Conservation (phyloP, 345 rosid genomes). For the Salix purpurea region DNA sequence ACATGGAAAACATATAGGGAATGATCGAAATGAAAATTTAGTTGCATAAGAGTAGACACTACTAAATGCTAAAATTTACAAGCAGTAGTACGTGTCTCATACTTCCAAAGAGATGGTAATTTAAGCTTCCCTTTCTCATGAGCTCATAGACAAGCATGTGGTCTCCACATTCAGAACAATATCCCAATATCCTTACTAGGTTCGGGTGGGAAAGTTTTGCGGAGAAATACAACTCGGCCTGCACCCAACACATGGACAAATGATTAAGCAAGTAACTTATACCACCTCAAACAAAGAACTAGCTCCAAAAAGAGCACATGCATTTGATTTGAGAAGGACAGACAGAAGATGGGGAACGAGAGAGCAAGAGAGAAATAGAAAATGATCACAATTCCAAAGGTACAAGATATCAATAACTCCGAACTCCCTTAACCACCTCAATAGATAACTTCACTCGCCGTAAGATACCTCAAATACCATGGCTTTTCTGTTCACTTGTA, state of each 20-base stretch:
- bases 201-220: constrained; percentile 6
- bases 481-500: not conserved
- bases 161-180: not conserved
- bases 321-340: too few relatives aligned
- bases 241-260: not conserved
- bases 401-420: too few relatives aligned
- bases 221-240: constrained; percentile 4
- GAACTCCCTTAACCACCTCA: not conserved
- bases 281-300: not conserved
- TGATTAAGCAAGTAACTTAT: not conserved
- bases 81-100: not conserved
- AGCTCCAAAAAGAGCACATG: not conserved
- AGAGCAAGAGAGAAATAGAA: too few relatives aligned
- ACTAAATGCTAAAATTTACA: not conserved
- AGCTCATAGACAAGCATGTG: constrained; percentile 5
- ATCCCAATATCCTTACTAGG: constrained; percentile 4
- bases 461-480: not conserved
- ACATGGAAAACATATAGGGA: not conserved
- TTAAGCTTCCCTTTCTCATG: not conserved
- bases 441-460: too few relatives aligned
- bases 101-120: constrained; percentile 8
- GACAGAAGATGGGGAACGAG: too few relatives aligned
- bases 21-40: too few relatives aligned
- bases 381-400: too few relatives aligned
- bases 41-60: not conserved